A percentile compares a stretch with the other conserved stretches of the same genome.
Evolutionary conservation across 805 yeast species (phyloP).

Genomic region (Pichia exigua): DNA sequence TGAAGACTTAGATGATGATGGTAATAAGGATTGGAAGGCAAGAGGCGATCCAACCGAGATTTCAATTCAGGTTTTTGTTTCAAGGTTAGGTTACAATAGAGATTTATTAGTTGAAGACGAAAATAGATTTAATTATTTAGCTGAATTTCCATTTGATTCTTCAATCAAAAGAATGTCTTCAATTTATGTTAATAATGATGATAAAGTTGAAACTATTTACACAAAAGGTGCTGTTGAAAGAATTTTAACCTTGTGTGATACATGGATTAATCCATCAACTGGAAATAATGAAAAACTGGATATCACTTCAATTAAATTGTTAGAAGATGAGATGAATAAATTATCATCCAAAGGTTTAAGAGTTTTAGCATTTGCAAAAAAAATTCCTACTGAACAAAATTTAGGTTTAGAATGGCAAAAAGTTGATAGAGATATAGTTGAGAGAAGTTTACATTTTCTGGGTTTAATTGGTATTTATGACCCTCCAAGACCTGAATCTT

Average conservation of each 20-base stretch:
- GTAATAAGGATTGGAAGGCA: conserved; percentile 52
- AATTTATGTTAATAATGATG: conserved; percentile 34
- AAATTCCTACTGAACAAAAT: conserved; percentile 20
- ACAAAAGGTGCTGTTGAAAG: conserved; percentile 78
- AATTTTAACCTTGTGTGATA: conserved; percentile 45
- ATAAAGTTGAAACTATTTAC: conserved; percentile 27
- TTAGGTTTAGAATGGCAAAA: conserved; percentile 24
- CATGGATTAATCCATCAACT: conserved; percentile 39
- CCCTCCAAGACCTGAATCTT: conserved; percentile 69
- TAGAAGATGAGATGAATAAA: conserved; percentile 50
- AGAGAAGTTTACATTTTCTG: conserved; percentile 44
- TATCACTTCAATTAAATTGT: conserved; percentile 30
- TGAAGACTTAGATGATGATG: conserved; percentile 33
- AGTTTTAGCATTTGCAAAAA: conserved; percentile 63
- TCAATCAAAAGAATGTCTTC: conserved; percentile 68
- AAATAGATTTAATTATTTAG: conserved; percentile 35
- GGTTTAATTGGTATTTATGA: conserved; percentile 76
- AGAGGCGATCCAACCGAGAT: conserved; percentile 89
- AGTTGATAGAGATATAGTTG: conserved; percentile 39
- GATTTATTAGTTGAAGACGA: conserved; percentile 33
- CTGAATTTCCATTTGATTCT: conserved; percentile 71
- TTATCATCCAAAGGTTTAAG: conserved; percentile 62
- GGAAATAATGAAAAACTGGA: conserved; percentile 31
- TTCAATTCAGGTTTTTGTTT: conserved; percentile 73
- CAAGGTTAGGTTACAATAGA: conserved; percentile 48